phyloP scores from a whole-genome alignment of 257 asterid species.

The Phtheirospermum japonicum region DNA sequence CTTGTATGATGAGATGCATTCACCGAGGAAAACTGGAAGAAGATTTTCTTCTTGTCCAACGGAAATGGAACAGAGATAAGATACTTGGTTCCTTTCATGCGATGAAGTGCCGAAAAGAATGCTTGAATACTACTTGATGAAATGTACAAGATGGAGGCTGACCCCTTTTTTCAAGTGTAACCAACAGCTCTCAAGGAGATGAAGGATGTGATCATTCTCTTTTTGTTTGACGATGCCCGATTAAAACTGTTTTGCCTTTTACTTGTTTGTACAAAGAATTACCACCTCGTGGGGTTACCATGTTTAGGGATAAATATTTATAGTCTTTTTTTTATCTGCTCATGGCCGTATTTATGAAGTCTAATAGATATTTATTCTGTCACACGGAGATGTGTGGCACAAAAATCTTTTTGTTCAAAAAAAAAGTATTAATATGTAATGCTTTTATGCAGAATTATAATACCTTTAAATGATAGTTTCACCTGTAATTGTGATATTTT shows the following conservation, averaged over 20 bases:
- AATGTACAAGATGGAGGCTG: conserved; percentile 8
- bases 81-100: conserved; percentile 78
- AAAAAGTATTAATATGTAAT: too few species aligned
- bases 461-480: too few species aligned
- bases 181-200: neutral
- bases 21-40: conserved; percentile 92
- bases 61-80: conserved; percentile 99
- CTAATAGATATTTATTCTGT: too few species aligned
- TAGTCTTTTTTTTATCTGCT: too few species aligned
- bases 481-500: too few species aligned
- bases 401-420: too few species aligned
- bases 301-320: neutral
- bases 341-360: too few species aligned
- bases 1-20: conserved; percentile 70
- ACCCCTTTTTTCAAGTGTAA: neutral
- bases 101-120: conserved; percentile 42
- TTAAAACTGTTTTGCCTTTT: neutral
- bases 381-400: too few species aligned
- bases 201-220: neutral
- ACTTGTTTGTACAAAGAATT: neutral
- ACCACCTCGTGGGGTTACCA: neutral
- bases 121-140: neutral
- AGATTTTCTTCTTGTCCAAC: conserved; percentile 78
- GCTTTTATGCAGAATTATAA: too few species aligned
- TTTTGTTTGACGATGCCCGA: too few species aligned